These are phyloP conservation scores for Boletus huronensis DNA, from an alignment of 768 basidiomycete species.

Conservation along the genomic window DNA sequence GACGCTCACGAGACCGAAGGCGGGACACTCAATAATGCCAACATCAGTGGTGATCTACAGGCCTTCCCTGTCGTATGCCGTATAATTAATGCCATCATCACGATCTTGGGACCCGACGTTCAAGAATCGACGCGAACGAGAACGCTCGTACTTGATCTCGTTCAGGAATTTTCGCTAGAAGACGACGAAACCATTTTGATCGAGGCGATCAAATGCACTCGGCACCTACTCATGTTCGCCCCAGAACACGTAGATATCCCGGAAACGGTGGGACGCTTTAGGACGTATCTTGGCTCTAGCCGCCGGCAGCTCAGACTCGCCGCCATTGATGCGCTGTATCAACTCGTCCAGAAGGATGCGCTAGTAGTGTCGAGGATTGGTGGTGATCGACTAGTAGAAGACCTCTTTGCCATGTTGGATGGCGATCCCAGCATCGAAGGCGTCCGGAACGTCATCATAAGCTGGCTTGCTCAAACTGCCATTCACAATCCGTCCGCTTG, in stretches of 20 bases:
- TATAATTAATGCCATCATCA: constrained; percentile 90
- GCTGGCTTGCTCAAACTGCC: constrained; percentile 95
- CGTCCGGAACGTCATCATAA: constrained; percentile 86
- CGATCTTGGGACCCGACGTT: constrained; percentile 91
- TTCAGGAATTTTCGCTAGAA: constrained; percentile 81
- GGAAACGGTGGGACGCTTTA: constrained; percentile 73
- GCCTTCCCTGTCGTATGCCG: constrained; percentile 90
- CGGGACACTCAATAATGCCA: constrained; percentile 76
- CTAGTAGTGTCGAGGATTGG: constrained; percentile 88
- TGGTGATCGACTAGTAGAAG: constrained; percentile 90
- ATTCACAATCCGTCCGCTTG: constrained; percentile 92
- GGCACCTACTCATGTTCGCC: constrained; percentile 96
- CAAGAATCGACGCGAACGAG: constrained; percentile 81
- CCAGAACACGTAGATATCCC: constrained; percentile 81
- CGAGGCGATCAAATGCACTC: constrained; percentile 93
- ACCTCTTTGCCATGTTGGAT: constrained; percentile 92
- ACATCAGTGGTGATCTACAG: constrained; percentile 86
- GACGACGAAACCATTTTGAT: constrained; percentile 85
- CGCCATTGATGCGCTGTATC: constrained; percentile 93
- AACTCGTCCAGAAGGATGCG: constrained; percentile 94
- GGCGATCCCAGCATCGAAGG: constrained; percentile 93
- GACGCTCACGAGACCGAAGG: constrained; percentile 94
- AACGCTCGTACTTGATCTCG: constrained; percentile 78
- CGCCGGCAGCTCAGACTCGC: constrained; percentile 86
- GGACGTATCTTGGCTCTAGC: constrained; percentile 73